These are phyloP conservation scores for Candida multigemmis DNA, from an alignment of 805 yeast species.

Conservation along the genomic window DNA sequence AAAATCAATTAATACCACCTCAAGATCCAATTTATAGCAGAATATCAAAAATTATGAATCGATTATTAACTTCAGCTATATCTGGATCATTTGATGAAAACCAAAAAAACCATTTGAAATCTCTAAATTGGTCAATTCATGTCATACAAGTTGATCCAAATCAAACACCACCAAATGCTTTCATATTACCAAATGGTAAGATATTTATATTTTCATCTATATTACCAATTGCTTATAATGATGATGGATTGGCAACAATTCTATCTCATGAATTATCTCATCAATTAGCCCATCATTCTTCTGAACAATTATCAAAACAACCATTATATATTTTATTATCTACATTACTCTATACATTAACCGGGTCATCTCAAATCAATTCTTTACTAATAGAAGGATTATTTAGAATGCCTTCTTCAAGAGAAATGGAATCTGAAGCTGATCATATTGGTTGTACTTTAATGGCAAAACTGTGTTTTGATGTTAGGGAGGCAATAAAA, in stretches of 20 bases:
- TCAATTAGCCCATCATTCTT: conserved; percentile 85
- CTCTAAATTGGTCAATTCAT: conserved; percentile 68
- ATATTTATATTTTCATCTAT: conserved; percentile 83
- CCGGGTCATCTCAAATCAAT: conserved; percentile 50
- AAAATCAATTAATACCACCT: conserved; percentile 47
- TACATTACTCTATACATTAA: conserved; percentile 43
- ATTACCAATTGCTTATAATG: conserved; percentile 66
- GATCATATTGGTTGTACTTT: conserved; percentile 89
- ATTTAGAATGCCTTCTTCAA: conserved; percentile 72
- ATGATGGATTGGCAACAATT: conserved; percentile 93
- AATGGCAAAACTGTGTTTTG: conserved; percentile 83
- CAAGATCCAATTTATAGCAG: conserved; percentile 48
- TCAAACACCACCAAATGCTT: conserved; percentile 85
- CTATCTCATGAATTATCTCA: conserved; percentile 91
- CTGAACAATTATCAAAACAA: conserved; percentile 69
- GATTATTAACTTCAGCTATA: conserved; percentile 52
- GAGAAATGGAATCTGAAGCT: conserved; percentile 95
- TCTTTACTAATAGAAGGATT: conserved; percentile 45
- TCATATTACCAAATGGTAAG: conserved; percentile 92
- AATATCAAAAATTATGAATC: conserved; percentile 55
- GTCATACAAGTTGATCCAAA: conserved; percentile 56
- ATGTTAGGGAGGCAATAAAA: conserved; percentile 63
- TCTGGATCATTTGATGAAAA: conserved; percentile 19
- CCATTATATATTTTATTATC: conserved; percentile 60
- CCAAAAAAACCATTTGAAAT: conserved; percentile 27